These are phyloP conservation scores for Ustilago loliicola DNA, from an alignment of 1,284 basidiomycete species.

Conservation along the genomic window DNA sequence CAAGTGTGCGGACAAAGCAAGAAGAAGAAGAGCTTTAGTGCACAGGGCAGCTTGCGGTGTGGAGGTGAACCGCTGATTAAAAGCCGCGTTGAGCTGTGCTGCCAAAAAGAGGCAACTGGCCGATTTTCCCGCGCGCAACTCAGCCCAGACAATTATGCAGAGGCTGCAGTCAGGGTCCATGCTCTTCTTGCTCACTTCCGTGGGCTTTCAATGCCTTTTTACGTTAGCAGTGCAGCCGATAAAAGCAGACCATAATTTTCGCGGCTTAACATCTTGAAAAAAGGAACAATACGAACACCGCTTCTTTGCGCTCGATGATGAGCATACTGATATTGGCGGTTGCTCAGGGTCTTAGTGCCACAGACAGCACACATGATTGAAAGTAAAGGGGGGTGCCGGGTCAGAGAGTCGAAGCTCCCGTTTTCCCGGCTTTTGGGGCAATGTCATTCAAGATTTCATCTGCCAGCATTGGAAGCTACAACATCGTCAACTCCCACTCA, in stretches of 20 bases:
- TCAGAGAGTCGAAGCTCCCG: constrained; percentile 37
- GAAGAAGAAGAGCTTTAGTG: constrained; percentile 2
- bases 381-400: constrained; percentile 27
- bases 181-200: neutral
- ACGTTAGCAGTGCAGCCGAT: constrained; percentile 12
- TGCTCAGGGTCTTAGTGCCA: neutral
- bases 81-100: neutral
- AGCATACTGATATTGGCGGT: neutral
- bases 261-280: too few relatives aligned
- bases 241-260: neutral
- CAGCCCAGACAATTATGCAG: constrained; percentile 1
- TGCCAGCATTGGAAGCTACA: constrained; percentile 12
- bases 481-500: constrained; percentile 5
- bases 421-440: constrained; percentile 49
- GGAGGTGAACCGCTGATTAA: constrained; percentile 16
- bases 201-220: constrained; percentile 3
- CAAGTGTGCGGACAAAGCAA: too few relatives aligned
- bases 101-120: constrained; percentile 12
- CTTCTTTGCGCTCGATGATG: neutral
- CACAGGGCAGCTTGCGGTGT: constrained; percentile 32
- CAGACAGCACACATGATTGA: constrained; percentile 1
- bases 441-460: constrained; percentile 22
- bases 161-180: constrained; percentile 14
- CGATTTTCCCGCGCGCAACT: constrained; percentile 6
- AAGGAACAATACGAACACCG: too few relatives aligned